Evolutionary conservation across 805 yeast species (phyloP), one percentile per base, ranked within the genome.

Genomic region (Saccharomycopsis lassenensis): DNA sequence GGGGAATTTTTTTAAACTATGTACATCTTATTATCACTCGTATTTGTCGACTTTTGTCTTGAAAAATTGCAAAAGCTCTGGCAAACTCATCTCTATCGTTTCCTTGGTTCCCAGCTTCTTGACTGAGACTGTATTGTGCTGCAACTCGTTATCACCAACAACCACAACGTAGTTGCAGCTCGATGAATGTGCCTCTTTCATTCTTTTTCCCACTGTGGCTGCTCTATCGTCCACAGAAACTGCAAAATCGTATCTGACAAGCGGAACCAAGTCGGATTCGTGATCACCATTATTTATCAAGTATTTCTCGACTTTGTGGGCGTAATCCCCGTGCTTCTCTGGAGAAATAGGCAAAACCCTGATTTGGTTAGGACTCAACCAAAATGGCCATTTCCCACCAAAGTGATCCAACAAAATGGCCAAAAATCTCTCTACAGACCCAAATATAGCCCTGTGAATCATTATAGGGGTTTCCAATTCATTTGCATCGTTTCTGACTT

Each of bases 321-420:
- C 81, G 36, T 68, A 68, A 7, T 59, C 67, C 6, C 57, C 52
- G 49, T 81, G 87, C 7, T 66, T 59, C 1, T 74, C 74, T 39
- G 77, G 74, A 3, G 59, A 54, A 4, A 86, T 75, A 1, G 98
- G 96, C 4, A 91, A 65, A 2, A 91, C 65, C 26, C 81, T 65
- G 0, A 89, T 91, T 54, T 91, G 98, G 44, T 93, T 67, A 5
- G 97, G 96, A 45, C 79, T 84, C 29, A 91, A 52, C 98, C 98
- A 91, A 54, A 91, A 86, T 7, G 98, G 98, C 97, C 97, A 91
- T 47, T 78, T 77, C 0, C 97, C 98, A 39, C 73, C 71, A 54
- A 76, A 84, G 46, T 87, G 93, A 54, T 91, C 97, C 35, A 91
- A 74, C 42, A 91, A 62, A 41, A 91, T 70, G 1, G 97, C 95